phyloP scores from a whole-genome alignment of 2,329 filamentous ascomycete genomes.

The Fusarium kyushuense region DNA sequence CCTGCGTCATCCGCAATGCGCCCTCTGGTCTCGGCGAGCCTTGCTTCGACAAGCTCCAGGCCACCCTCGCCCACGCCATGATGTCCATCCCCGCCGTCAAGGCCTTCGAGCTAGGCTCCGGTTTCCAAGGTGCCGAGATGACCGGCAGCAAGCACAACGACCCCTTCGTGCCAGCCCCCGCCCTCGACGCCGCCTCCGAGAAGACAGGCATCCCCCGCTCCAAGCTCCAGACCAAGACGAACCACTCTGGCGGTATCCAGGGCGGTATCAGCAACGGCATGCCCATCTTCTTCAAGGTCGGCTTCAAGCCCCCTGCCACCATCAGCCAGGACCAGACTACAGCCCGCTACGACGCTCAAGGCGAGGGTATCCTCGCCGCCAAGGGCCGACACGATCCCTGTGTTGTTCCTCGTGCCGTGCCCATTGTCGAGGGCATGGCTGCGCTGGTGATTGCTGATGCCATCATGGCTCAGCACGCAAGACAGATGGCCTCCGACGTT shows the following conservation, averaged over 20 bases:
- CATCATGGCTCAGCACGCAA: conserved; percentile 81
- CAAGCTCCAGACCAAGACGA: conserved; percentile 80
- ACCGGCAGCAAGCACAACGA: conserved; percentile 95
- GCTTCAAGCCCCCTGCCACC: conserved; percentile 94
- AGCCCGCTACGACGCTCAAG: conserved; percentile 77
- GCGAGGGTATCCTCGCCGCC: conserved; percentile 82
- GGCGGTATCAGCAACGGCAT: conserved; percentile 95
- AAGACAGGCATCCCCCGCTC: conserved; percentile 64
- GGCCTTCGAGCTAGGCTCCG: conserved; percentile 94
- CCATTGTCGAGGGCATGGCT: conserved; percentile 93
- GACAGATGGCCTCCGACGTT: conserved; percentile 56
- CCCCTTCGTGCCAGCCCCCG: conserved; percentile 59
- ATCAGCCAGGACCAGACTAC: conserved; percentile 91
- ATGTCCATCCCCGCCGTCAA: conserved; percentile 94
- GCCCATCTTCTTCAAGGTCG: conserved; percentile 92
- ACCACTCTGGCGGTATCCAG: conserved; percentile 95
- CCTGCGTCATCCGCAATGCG: conserved; percentile 89
- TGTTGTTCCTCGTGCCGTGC: conserved; percentile 88
- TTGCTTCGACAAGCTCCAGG: conserved; percentile 95
- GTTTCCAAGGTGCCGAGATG: conserved; percentile 87
- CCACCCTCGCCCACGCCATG: conserved; percentile 91
- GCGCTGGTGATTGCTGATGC: conserved; percentile 89
- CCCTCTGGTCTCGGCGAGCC: conserved; percentile 92
- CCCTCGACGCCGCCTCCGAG: conserved; percentile 58
- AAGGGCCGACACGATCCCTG: conserved; percentile 96